phyloP scores from a whole-genome alignment of 1,284 basidiomycete genomes.

The Leccinum olivaceoglutinosum region DNA sequence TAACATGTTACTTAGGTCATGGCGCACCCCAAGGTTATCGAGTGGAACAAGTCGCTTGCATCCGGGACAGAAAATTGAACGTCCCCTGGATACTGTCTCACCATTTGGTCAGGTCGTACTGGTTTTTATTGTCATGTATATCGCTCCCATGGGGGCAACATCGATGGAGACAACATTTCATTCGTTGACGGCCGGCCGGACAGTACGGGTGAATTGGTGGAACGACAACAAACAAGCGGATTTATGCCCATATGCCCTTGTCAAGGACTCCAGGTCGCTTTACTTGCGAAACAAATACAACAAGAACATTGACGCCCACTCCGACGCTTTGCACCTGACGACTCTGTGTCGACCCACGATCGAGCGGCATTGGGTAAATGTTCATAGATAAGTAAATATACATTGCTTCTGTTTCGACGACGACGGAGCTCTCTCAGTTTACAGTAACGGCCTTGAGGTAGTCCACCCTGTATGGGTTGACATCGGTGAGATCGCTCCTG shows the following conservation, averaged over 20 bases:
- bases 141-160: not conserved
- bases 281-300: too few relatives aligned
- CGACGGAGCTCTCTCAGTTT: slow-evolving; percentile 11
- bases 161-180: not conserved
- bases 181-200: not conserved
- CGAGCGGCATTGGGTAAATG: not conserved
- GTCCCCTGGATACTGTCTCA: too few relatives aligned
- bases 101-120: not conserved
- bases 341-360: not conserved
- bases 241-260: not conserved
- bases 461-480: slow-evolving; percentile 53
- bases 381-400: not conserved
- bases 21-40: slow-evolving; percentile 47
- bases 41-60: slow-evolving; percentile 37
- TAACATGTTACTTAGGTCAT: slow-evolving; percentile 33
- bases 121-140: not conserved
- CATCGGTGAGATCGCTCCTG: slow-evolving; percentile 56
- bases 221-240: not conserved
- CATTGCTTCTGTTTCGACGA: not conserved
- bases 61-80: not conserved
- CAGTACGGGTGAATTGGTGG: not conserved
- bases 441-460: slow-evolving; percentile 51
- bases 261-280: not conserved
- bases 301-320: too few relatives aligned
- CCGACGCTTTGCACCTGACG: too few relatives aligned